Evolutionary conservation across 768 basidiomycete species (phyloP).

Genomic region (Vararia minispora): DNA sequence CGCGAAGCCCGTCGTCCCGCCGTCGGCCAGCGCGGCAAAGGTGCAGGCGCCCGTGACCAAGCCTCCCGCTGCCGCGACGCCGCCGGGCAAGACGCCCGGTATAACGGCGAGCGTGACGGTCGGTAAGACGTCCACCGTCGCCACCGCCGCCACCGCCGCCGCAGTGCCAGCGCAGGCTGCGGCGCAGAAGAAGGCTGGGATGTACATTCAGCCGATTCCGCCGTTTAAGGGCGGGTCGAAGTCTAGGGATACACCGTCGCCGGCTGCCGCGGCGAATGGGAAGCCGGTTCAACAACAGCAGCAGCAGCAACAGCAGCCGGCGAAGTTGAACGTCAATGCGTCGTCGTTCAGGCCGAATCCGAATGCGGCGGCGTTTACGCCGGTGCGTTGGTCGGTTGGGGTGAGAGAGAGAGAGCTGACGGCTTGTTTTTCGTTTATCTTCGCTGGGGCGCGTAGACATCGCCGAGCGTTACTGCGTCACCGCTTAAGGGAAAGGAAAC

Average conservation of each 20-base stretch:
- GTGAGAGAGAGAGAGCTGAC: background rate
- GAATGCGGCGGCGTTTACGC: conserved; percentile 67
- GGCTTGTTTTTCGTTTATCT: conserved; percentile 16
- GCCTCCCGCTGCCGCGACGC: conserved; percentile 12
- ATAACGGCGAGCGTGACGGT: background rate
- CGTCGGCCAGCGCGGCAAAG: conserved; percentile 10
- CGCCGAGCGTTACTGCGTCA: no score
- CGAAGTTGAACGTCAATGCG: conserved; percentile 79
- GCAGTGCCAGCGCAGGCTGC: conserved; percentile 2
- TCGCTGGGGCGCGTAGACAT: conserved; percentile 13
- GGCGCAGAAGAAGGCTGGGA: conserved; percentile 21
- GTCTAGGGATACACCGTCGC: conserved; percentile 18
- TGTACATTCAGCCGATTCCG: conserved; percentile 86
- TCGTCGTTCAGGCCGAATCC: conserved; percentile 86
- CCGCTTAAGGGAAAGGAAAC: no score
- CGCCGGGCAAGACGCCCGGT: conserved; percentile 13
- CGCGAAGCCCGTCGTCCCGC: conserved; percentile 5
- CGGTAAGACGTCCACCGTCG: no score
- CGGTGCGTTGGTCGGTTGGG: conserved; percentile 28
- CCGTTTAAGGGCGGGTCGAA: conserved; percentile 67
- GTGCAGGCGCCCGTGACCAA: conserved; percentile 5
- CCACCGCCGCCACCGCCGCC: background rate
- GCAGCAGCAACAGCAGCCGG: conserved; percentile 44
- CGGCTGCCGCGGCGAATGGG: conserved; percentile 20
- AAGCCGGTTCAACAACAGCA: conserved; percentile 27